Conservation (phyloP, 805 yeast species). For the Sugiyamaella americana region DNA sequence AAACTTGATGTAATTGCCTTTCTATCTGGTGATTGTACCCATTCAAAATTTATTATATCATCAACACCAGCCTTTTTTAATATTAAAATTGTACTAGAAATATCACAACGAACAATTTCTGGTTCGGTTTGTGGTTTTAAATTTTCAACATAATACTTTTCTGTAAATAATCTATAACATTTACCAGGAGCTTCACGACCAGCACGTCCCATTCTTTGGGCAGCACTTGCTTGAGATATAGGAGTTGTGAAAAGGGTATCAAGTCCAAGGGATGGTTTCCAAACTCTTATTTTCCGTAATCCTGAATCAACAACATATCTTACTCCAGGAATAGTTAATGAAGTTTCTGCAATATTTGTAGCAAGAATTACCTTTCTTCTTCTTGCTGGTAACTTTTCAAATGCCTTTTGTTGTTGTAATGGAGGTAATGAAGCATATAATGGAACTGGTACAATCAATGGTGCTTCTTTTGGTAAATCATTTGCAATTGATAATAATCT, state of each 20-base stretch:
- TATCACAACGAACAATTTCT: constrained; percentile 81
- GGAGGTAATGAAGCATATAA: constrained; percentile 93
- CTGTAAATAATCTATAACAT: constrained; percentile 78
- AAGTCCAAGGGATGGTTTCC: constrained; percentile 88
- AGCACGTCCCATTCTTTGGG: constrained; percentile 98
- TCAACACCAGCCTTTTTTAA: constrained; percentile 77
- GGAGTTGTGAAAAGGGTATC: constrained; percentile 92
- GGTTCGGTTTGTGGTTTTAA: constrained; percentile 83
- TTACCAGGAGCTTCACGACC: constrained; percentile 96
- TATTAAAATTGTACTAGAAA: constrained; percentile 77
- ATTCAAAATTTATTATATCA: constrained; percentile 74
- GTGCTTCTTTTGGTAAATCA: constrained; percentile 66
- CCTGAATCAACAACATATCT: constrained; percentile 92
- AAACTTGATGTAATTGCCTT: constrained; percentile 72
- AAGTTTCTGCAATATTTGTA: constrained; percentile 96
- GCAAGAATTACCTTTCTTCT: constrained; percentile 83
- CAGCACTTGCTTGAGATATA: constrained; percentile 88
- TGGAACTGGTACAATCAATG: constrained; percentile 70
- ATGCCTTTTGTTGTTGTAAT: constrained; percentile 72
- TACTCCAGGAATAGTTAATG: constrained; percentile 92
- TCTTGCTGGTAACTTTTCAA: constrained; percentile 54
- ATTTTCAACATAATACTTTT: constrained; percentile 49
- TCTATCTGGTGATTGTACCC: constrained; percentile 88
- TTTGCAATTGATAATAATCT: constrained; percentile 53
- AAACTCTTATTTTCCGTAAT: constrained; percentile 83